phyloP scores from a whole-genome alignment of 768 basidiomycete species.

The Macrolepiota albuminosa region DNA sequence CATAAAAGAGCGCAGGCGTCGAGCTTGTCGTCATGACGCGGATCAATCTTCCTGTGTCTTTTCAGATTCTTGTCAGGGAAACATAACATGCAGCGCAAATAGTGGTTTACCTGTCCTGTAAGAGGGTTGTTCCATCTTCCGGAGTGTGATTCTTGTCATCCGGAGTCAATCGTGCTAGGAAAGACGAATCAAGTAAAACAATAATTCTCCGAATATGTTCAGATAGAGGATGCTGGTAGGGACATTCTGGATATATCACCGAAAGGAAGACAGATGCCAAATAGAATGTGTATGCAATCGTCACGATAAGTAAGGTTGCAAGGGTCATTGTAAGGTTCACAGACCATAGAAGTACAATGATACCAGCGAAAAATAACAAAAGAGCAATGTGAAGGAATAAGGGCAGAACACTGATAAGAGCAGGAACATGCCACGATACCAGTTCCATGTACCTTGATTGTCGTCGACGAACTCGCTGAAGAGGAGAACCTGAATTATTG shows the following conservation, averaged over 20 bases:
- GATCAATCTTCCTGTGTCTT: not conserved
- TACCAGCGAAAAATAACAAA: constrained; percentile 37
- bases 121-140: not conserved
- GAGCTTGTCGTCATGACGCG: constrained; percentile 23
- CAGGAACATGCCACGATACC: constrained; percentile 34
- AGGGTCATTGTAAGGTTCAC: constrained; percentile 28
- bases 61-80: not conserved
- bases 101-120: constrained; percentile 1
- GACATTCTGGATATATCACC: constrained; percentile 34
- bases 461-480: constrained; percentile 31
- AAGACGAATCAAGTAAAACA: not conserved
- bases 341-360: constrained; percentile 37
- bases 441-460: constrained; percentile 32
- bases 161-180: not conserved
- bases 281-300: constrained; percentile 32
- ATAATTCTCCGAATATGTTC: constrained; percentile 26
- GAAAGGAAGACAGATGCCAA: constrained; percentile 33
- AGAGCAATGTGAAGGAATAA: constrained; percentile 35
- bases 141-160: not conserved
- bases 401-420: constrained; percentile 34
- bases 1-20: constrained; percentile 34
- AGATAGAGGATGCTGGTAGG: constrained; percentile 37
- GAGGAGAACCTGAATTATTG: constrained; percentile 31
- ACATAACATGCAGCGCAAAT: not conserved
- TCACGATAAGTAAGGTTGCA: constrained; percentile 29